Evolutionary conservation across 2,329 filamentous ascomycete genomes (phyloP).

Genomic region (Trichoderma simmonsii): DNA sequence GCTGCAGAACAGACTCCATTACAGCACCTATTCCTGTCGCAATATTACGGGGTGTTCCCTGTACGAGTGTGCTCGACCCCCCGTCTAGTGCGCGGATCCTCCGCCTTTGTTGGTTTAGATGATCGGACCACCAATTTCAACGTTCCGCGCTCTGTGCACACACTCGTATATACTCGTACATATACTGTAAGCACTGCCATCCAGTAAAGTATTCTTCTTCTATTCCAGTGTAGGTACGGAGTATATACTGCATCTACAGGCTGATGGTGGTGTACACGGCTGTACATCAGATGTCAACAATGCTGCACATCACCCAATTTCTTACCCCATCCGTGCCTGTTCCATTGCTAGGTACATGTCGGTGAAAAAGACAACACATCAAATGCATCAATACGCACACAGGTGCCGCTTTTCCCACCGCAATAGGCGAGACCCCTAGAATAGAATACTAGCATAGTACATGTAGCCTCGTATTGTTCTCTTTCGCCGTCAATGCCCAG

Average conservation of each 20-base stretch:
- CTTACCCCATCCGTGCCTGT: not conserved
- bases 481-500: not conserved
- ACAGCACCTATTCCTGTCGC: not conserved
- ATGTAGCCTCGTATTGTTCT: not conserved
- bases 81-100: constrained; percentile 8
- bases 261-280: not conserved
- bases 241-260: not conserved
- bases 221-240: not conserved
- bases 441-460: not conserved
- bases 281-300: not conserved
- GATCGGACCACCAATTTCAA: not conserved
- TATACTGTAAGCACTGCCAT: too few species aligned
- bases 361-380: not conserved
- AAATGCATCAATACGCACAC: not conserved
- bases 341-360: not conserved
- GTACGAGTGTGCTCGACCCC: not conserved
- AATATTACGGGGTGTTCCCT: not conserved
- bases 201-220: not conserved
- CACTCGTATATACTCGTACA: too few species aligned
- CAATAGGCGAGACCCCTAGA: not conserved
- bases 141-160: not conserved
- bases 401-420: not conserved
- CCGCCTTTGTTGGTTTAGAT: not conserved
- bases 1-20: not conserved
- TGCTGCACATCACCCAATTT: not conserved